These are phyloP conservation scores for Tylopilus sp. DNA, from an alignment of 1,284 basidiomycete species.

Conservation along the genomic window DNA sequence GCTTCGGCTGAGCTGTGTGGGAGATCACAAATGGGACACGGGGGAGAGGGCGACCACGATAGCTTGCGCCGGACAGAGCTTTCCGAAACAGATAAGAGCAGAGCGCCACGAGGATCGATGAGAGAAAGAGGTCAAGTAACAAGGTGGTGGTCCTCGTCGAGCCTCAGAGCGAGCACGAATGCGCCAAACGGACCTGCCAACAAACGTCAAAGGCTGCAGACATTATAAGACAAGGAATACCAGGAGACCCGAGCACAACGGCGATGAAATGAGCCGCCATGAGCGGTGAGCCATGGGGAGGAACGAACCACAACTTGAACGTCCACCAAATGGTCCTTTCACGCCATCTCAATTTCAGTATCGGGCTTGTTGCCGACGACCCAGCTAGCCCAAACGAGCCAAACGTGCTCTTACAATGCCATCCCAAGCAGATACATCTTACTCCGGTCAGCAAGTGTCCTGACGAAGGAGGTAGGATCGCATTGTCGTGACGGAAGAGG, in stretches of 20 bases:
- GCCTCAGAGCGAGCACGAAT: conserved; percentile 49
- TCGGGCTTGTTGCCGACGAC: conserved; percentile 80
- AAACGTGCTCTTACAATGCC: conserved; percentile 68
- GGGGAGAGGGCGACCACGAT: conserved; percentile 8
- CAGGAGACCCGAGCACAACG: conserved; percentile 12
- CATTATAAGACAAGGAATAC: background rate
- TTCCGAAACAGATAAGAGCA: too few relatives aligned
- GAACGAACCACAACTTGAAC: conserved; percentile 2
- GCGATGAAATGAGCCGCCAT: conserved; percentile 17
- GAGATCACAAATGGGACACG: conserved; percentile 30
- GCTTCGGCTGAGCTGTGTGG: conserved; percentile 16
- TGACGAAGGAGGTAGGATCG: conserved; percentile 98
- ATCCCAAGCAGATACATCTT: conserved; percentile 84
- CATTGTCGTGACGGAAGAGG: conserved; percentile 88
- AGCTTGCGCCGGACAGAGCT: conserved; percentile 42
- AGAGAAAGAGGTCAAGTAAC: conserved; percentile 53
- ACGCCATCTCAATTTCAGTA: conserved; percentile 76
- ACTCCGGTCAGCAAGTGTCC: conserved; percentile 77
- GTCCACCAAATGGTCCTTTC: conserved; percentile 60
- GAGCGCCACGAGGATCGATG: too few relatives aligned
- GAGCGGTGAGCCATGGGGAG: conserved; percentile 14
- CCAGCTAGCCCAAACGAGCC: conserved; percentile 39
- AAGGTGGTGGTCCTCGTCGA: conserved; percentile 61
- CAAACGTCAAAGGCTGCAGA: background rate
- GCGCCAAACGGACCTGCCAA: conserved; percentile 51